Base-by-base conservation (phyloP, 305 asterid species). In the Solanum aculeatissimum region DNA sequence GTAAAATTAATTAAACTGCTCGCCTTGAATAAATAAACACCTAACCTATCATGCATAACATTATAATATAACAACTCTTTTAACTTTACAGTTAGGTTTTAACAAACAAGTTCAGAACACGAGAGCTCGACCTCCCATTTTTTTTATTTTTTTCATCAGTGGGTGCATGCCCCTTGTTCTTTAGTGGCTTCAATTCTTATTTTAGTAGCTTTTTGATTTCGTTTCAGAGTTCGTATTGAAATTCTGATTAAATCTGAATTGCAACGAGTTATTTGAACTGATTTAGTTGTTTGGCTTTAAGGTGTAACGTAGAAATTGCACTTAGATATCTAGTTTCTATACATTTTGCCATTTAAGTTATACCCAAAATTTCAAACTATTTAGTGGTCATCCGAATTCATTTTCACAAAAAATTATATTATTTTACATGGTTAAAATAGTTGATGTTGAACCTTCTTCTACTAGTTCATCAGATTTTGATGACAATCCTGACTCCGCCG, bases 71-170 rank as follows among this genome's bases (percentile, higher is more conserved):
- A 80, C 3, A 6, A 58, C 6, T 25, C 19, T 9, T n/a, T 57
- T 58, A 84, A 81, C 90, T 88, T 88, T 88, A 86, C 84, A 86
- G 89, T 88, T 83, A 23, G 80, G 84, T 32, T 83, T 87, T 62
- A 70, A 55, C 80, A 21, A 65, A 83, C 79, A 83, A 83, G 16
- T 79, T 83, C 87, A 85, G 83, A 91, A 87, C 93, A 92, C 93
- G 87, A 92, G 95, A 86, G 86, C 93, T 90, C 77, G 88, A 47
- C 58, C 86, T 81, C 85, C 88, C 74, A 83, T n/a, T 35, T 25
- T 58, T 7, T 58, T 21, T 9, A 4, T 55, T 21, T 9, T 21
- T 14, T 21, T 25, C 21, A 83, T 38, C 82, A 79, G 40, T 82
- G 80, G 80, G 80, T 72, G 29, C 65, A 58, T 21, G n/a, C 54